Evolutionary conservation across 371 early-diverging fungal species (phyloP).

Genomic region (Synchytrium microbalum): DNA sequence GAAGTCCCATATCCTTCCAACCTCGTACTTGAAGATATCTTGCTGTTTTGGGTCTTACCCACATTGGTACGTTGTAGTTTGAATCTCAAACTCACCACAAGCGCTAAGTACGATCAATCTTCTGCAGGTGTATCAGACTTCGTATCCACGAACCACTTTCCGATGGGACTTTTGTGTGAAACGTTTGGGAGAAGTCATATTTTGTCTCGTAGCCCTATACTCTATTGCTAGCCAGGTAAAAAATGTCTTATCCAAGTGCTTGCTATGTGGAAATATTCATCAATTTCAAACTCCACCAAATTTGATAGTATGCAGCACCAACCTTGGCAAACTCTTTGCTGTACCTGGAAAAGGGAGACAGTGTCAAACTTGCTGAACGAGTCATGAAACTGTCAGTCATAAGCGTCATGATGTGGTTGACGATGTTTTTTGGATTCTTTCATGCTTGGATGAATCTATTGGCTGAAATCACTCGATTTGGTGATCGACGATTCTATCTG

Average conservation of each 20-base stretch:
- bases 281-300: neutral
- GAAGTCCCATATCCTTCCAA: conserved; percentile 62
- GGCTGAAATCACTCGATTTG: conserved; percentile 72
- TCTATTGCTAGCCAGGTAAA: conserved; percentile 61
- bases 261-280: neutral
- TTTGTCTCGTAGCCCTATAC: conserved; percentile 66
- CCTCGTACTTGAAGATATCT: conserved; percentile 54
- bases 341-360: conserved; percentile 58
- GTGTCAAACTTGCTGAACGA: conserved; percentile 67
- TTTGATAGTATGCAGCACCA: conserved; percentile 57
- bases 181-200: conserved; percentile 60
- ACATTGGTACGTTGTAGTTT: conserved; percentile 44
- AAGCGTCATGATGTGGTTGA: conserved; percentile 74
- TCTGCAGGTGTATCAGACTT: conserved; percentile 70
- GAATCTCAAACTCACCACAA: neutral
- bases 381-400: conserved; percentile 76
- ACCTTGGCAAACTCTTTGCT: conserved; percentile 72
- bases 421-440: conserved; percentile 86
- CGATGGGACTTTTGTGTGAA: conserved; percentile 70
- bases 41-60: conserved; percentile 75
- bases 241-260: neutral
- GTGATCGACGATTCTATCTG: conserved; percentile 68
- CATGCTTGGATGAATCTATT: conserved; percentile 73
- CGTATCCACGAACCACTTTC: conserved; percentile 70
- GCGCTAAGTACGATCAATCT: neutral